phyloP scores from a whole-genome alignment of 805 yeast genomes.

The Candida takata region DNA sequence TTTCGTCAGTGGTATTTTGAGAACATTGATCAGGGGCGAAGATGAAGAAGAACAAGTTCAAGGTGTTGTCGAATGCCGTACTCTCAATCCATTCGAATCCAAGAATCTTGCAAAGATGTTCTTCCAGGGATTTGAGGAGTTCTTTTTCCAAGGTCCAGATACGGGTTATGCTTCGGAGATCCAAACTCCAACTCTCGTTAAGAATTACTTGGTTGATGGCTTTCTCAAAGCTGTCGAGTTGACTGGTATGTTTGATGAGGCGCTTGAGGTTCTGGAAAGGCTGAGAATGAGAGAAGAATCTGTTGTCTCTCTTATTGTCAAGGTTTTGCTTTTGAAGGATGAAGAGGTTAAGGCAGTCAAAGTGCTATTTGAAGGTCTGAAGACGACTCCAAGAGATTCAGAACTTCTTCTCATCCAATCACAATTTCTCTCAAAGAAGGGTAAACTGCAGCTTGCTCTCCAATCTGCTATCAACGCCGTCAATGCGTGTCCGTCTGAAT shows the following conservation, averaged over 20 bases:
- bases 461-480: constrained; percentile 58
- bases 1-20: constrained; percentile 54
- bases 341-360: constrained; percentile 55
- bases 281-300: constrained; percentile 45
- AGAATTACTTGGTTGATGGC: constrained; percentile 71
- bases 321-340: constrained; percentile 43
- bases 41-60: constrained; percentile 72
- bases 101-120: constrained; percentile 45
- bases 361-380: constrained; percentile 43
- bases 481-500: constrained; percentile 67
- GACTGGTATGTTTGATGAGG: constrained; percentile 59
- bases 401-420: constrained; percentile 50
- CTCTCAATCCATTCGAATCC: constrained; percentile 64
- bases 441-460: constrained; percentile 48
- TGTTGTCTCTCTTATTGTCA: constrained; percentile 52
- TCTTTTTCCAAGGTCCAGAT: constrained; percentile 59
- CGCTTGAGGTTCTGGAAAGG: constrained; percentile 49
- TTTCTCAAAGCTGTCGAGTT: constrained; percentile 56
- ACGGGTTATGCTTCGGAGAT: constrained; percentile 63
- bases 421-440: constrained; percentile 47
- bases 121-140: constrained; percentile 54
- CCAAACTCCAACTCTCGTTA: constrained; percentile 56
- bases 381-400: constrained; percentile 45
- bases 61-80: constrained; percentile 75
- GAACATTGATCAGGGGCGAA: constrained; percentile 60